Base-by-base conservation (phyloP, 1,284 basidiomycete species). In the Afroboletus lepidellus region DNA sequence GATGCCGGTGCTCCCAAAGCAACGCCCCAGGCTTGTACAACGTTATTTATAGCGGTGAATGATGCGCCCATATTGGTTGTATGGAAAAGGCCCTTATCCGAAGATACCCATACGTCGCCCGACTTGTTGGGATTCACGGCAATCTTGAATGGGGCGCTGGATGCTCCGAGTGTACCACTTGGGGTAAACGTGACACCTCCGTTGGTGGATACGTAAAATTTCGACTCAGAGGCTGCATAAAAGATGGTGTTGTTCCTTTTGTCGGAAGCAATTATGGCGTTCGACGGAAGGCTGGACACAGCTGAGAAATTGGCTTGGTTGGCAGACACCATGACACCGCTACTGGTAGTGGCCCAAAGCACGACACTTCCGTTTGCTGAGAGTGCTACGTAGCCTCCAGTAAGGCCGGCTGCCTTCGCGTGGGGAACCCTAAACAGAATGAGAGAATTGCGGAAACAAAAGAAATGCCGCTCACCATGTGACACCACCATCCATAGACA, bases 51-150 rank as follows among this genome's bases (percentile, higher is more conserved):
- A 20, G 41, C 29, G 3, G 21, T 42, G 23, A 56, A 56, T 8
- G 54, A 33, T 7, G 18, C 25, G 5, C 41, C 30, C 15, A 27
- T 13, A 30, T 37, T 6, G 13, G 21, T 48, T n/a, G 49, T 46
- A n/a, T 42, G 50, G 39, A 57, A 56, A n/a, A 57, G 27, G 15
- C 55, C 55, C 20, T 30, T 42, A 12, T 57, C 46, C 9, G 55
- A 51, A 23, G 54, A 56, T 8, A 57, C 46, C 54, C 48, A 57
- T n/a, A 56, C 43, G 11, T 56, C 49, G 15, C 55, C 54, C 15
- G 46, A 44, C 3, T 36, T 20, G 25, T 41, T 20, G 3, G 49
- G 43, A 23, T 56, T 52, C 20, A 49, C 56, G 5, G 36, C 39
- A 9, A 57, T 56, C 54, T 49, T 25, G 34, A 56, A 51, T 9